These are phyloP conservation scores for Penicillium sp. DNA, from an alignment of 2,329 filamentous ascomycete genomes.

Conservation along the genomic window DNA sequence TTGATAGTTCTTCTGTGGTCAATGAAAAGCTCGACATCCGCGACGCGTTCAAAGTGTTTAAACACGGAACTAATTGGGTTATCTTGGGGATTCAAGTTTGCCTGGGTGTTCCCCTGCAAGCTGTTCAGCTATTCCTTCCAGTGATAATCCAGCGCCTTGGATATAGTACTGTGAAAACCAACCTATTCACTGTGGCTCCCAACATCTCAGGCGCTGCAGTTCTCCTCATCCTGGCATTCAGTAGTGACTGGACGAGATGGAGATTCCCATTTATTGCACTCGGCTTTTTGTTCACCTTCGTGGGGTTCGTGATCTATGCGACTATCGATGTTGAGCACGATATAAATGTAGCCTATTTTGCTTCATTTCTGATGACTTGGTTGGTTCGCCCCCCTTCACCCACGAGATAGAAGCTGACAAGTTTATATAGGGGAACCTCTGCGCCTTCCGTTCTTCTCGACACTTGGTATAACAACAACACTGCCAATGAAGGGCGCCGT, in stretches of 20 bases:
- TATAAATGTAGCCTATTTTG: slow-evolving; percentile 64
- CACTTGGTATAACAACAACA: slow-evolving; percentile 73
- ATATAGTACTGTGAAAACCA: slow-evolving; percentile 60
- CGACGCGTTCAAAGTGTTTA: slow-evolving; percentile 30
- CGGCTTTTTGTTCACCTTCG: slow-evolving; percentile 68
- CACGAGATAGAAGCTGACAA: neutral
- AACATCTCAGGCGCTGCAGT: slow-evolving; percentile 69
- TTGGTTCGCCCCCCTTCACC: slow-evolving; percentile 25
- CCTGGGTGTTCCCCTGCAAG: slow-evolving; percentile 30
- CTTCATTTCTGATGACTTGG: slow-evolving; percentile 74
- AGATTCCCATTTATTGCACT: slow-evolving; percentile 66
- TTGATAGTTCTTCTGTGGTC: slow-evolving; percentile 34
- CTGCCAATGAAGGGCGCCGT: slow-evolving; percentile 68
- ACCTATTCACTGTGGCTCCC: slow-evolving; percentile 65
- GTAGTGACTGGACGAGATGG: slow-evolving; percentile 61
- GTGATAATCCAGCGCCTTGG: slow-evolving; percentile 36
- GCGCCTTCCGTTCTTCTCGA: slow-evolving; percentile 60
- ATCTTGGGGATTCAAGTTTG: slow-evolving; percentile 30
- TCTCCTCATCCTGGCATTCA: slow-evolving; percentile 67
- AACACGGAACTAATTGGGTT: slow-evolving; percentile 29
- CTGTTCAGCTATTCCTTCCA: slow-evolving; percentile 31
- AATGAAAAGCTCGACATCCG: slow-evolving; percentile 32
- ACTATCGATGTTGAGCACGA: slow-evolving; percentile 59
- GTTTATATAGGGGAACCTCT: slow-evolving; percentile 54
- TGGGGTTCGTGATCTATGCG: slow-evolving; percentile 71